These are phyloP conservation scores for Artemisia tridentata DNA, from an alignment of 129 eudicot genomes.

Conservation along the genomic window DNA sequence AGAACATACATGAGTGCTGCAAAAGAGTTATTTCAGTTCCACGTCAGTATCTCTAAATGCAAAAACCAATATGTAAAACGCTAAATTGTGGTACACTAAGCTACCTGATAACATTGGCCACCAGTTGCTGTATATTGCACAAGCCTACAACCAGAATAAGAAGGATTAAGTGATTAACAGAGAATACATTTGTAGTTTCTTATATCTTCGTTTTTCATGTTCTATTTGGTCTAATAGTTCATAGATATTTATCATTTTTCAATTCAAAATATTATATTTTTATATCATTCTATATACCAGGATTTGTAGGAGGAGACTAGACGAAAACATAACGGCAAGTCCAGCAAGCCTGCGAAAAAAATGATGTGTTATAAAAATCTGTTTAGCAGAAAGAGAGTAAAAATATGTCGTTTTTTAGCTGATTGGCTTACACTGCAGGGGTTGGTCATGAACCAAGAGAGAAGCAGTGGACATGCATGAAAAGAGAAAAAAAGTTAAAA, in stretches of 20 bases:
- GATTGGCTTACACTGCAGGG: conserved; percentile 35
- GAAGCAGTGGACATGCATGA: conserved; percentile 26
- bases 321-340: conserved; percentile 92
- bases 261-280: no score
- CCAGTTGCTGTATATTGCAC: conserved; percentile 85
- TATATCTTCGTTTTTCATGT: not conserved
- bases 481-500: conserved; percentile 26
- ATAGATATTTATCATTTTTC: no score
- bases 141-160: conserved; percentile 64
- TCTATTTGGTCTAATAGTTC: conserved; percentile 1
- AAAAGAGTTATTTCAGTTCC: conserved; percentile 21
- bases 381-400: conserved; percentile 1
- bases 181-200: conserved; percentile 13
- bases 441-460: conserved; percentile 31
- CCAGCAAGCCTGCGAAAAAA: conserved; percentile 78
- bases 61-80: conserved; percentile 4
- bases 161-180: not conserved
- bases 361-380: not conserved
- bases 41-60: conserved; percentile 9
- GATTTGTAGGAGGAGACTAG: conserved; percentile 84
- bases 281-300: conserved; percentile 32
- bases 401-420: not conserved
- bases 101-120: conserved; percentile 99
- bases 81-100: conserved; percentile 7
- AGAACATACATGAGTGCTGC: conserved; percentile 96